Evolutionary conservation across 2,329 filamentous ascomycete genomes (phyloP), one percentile per base, ranked within the genome.

Genomic region (Colletotrichum agaves): DNA sequence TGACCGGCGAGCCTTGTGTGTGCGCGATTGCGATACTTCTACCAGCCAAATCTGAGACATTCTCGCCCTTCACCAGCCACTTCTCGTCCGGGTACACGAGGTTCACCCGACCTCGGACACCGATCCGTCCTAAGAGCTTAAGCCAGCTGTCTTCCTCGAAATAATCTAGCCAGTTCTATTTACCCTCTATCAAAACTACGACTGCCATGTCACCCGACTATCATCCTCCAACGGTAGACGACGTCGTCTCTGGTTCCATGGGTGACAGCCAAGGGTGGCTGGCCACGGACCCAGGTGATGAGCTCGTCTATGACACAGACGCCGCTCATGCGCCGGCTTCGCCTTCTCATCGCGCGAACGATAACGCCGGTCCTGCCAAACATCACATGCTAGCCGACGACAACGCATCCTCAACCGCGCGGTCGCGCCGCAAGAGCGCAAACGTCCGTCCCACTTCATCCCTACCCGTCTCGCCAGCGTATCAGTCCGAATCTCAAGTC

Each of bases 391-490:
- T n/a, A 52, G 15, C 19, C 52, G 33, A 50, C 21, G 47, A 67
- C 64, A 64, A 47, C 52, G 64, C 64, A 53, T 37, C 35, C 35
- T 13, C 61, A 39, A 43, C 49, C 35, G 41, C 66, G 35, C 62
- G 56, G 50, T 61, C 65, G 27, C 66, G 66, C 21, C 62, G 35
- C n/a, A 55, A 63, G 12, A 69, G 66, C 46, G 66, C 56, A 17
- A 69, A 62, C n/a, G 66, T 67, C 19, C 62, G 66, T 21, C 52
- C 44, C 27, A 65, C 64, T 11, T 50, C 66, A 21, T 61, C 66
- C 19, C 31, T 44, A 5, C 49, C 56, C 11, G 35, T 44, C 17
- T 41, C 65, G 12, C 35, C 27, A 23, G n/a, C 41, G 41, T 41
- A 47, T 13, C 21, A 59, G n/a, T 17, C 41, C 23, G 43, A 35